Conservation (phyloP, 441 rosid species). For the Corymbia citriodora region DNA sequence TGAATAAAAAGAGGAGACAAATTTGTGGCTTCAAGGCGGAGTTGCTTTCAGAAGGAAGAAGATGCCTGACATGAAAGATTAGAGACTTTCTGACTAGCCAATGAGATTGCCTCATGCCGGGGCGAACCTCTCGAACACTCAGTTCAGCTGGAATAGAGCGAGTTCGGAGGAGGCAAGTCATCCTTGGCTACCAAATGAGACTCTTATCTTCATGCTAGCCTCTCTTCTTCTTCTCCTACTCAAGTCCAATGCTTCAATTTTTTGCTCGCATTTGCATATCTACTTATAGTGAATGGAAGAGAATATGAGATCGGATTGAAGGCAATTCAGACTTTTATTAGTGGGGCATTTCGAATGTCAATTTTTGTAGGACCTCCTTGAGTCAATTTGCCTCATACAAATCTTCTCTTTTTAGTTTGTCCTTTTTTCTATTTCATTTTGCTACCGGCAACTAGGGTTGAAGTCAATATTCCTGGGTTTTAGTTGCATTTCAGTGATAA, state of each 20-base stretch:
- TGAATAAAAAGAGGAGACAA: too few relatives aligned
- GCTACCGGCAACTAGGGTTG: neutral
- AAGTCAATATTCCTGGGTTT: neutral
- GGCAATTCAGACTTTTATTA: too few relatives aligned
- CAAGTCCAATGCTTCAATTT: neutral
- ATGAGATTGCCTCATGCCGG: slow-evolving; percentile 23
- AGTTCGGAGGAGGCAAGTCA: neutral
- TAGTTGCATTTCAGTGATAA: neutral
- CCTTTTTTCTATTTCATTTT: neutral
- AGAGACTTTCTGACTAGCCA: slow-evolving; percentile 11
- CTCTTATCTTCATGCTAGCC: neutral
- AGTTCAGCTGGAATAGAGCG: neutral
- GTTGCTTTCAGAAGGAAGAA: neutral
- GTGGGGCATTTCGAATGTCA: neutral
- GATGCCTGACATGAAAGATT: slow-evolving; percentile 18
- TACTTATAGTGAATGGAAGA: neutral
- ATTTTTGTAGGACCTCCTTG: neutral
- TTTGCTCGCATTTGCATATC: neutral
- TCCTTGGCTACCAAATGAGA: neutral
- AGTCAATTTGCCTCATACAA: neutral
- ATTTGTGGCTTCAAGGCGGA: neutral
- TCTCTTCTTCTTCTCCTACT: neutral
- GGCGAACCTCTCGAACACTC: neutral
- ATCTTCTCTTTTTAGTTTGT: neutral
- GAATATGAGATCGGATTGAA: neutral